A percentile compares a stretch with the other conserved stretches of the same genome.
These are phyloP conservation scores for Gliomastix tumulicola DNA, from an alignment of 2,329 filamentous ascomycete species.

Conservation along the genomic window DNA sequence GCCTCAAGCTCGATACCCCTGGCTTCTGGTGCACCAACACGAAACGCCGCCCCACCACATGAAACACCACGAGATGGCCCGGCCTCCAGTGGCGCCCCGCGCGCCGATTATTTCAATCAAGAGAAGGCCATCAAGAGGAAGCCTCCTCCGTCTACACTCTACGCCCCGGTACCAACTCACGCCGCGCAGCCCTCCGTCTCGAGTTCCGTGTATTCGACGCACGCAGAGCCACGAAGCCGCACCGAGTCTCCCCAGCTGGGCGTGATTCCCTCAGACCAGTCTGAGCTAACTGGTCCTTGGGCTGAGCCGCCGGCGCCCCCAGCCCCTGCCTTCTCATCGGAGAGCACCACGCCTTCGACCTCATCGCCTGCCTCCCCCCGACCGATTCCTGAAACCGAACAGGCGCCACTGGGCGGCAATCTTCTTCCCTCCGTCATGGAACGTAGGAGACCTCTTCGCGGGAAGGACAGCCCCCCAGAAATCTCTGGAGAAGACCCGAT, in stretches of 20 bases:
- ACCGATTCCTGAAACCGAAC: constrained; percentile 14
- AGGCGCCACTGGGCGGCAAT: constrained; percentile 12
- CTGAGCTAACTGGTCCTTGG: no score
- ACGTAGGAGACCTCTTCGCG: constrained; percentile 20
- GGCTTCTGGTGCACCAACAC: no score
- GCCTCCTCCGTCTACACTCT: constrained; percentile 27
- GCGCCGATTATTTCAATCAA: no score
- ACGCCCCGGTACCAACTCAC: constrained; percentile 12
- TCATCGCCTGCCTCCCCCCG: constrained; percentile 24
- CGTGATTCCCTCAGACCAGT: no score
- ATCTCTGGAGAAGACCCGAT: constrained; percentile 14
- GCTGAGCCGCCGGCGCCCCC: no score
- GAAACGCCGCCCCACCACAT: no score
- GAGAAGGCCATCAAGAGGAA: constrained; percentile 38
- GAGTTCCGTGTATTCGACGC: constrained; percentile 25
- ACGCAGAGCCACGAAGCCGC: no score
- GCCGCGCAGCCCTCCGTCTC: constrained; percentile 21
- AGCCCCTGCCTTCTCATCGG: no score
- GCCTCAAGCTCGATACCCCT: no score
- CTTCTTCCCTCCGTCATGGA: constrained; percentile 21
- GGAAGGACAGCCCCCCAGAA: constrained; percentile 11
- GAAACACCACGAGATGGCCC: no score
- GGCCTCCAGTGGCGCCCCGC: no score
- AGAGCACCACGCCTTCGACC: constrained; percentile 54
- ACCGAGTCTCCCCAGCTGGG: no score